These are phyloP conservation scores for Aspergillus neotritici DNA, from an alignment of 2,329 filamentous ascomycete genomes.

Conservation along the genomic window DNA sequence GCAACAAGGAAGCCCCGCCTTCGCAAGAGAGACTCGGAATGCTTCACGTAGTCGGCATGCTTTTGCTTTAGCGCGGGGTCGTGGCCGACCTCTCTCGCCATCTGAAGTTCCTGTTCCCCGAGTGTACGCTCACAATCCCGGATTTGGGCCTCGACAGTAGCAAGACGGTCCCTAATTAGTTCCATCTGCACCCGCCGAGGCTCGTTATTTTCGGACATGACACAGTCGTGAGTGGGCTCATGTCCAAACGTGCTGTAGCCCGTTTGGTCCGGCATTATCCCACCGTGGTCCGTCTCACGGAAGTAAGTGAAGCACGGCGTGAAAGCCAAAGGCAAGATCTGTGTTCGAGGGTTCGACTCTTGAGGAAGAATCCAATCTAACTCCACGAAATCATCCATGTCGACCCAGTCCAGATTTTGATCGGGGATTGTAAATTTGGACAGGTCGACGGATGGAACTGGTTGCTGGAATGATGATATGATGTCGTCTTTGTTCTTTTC, in stretches of 20 bases:
- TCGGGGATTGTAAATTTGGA: conserved; percentile 94
- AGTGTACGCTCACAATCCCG: conserved; percentile 65
- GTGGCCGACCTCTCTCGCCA: conserved; percentile 52
- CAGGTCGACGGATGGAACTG: conserved; percentile 53
- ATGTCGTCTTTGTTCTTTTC: conserved; percentile 55
- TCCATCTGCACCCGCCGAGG: conserved; percentile 82
- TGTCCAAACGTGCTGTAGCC: conserved; percentile 85
- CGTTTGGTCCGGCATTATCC: conserved; percentile 66
- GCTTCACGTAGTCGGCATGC: conserved; percentile 49
- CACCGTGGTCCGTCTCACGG: conserved; percentile 86
- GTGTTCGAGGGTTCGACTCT: conserved; percentile 84
- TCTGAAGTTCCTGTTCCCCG: conserved; percentile 65
- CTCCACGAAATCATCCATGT: conserved; percentile 99
- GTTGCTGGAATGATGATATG: conserved; percentile 51
- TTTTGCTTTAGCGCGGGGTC: conserved; percentile 37
- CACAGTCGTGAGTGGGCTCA: conserved; percentile 88
- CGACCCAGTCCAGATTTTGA: conserved; percentile 92
- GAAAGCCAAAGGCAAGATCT: conserved; percentile 86
- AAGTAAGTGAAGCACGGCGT: conserved; percentile 97
- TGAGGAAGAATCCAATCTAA: conserved; percentile 92
- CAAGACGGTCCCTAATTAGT: conserved; percentile 73
- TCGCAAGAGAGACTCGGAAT: conserved; percentile 51
- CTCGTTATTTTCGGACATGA: conserved; percentile 87
- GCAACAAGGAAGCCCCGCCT: conserved; percentile 56
- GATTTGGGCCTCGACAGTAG: conserved; percentile 73